Evolutionary conservation across 2,329 filamentous ascomycete species (phyloP), one percentile per base, ranked within the genome.

Genomic region (Metarhizium sp.): DNA sequence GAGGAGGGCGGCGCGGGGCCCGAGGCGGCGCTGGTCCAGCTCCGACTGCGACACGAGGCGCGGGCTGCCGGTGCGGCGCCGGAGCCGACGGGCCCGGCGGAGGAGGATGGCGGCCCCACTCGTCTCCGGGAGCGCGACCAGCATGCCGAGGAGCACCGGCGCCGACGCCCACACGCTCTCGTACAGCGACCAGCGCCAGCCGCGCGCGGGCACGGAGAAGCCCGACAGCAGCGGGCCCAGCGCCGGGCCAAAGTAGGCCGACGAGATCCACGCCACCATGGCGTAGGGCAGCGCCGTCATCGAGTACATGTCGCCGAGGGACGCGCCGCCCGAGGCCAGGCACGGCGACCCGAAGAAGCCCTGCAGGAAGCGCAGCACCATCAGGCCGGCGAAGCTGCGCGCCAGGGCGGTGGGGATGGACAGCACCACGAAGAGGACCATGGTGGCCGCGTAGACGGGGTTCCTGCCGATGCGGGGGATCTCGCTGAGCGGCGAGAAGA

Each of bases 341-440:
- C 80, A 84, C 0, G 85, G 85, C 7, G 77, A 81, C 8, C 84
- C 84, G 60, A 86, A 84, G 73, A 87, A 84, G 2, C 83, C 84
- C 57, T 82, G 80, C 4, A 87, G 67, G 68, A 86, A 86, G 1
- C 84, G 77, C 2, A 85, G 72, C 2, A 86, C 80, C 61, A 87
- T 75, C 10, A 90, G 73, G 0, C 83, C 83, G 0, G 80, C 71
- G 53, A 84, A 86, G 70, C 84, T 86, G 48, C 78, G 69, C 3
- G 81, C 81, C 0, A 88, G 66, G 0, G 25, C 25, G 25, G 25
- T 25, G 25, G 25, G 25, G 25, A 25, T 25, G 25, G 25, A 25
- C 25, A 25, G 25, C 25, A 25, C 25, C 25, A 25, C 25, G 25
- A 25, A 25, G 25, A 25, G 25, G 25, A 25, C 4, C 25, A 25